Percentiles rank a stretch among this genome's conserved stretches.
These are phyloP conservation scores for Boletus pseudopeckii DNA, from an alignment of 768 basidiomycete genomes.

Conservation along the genomic window DNA sequence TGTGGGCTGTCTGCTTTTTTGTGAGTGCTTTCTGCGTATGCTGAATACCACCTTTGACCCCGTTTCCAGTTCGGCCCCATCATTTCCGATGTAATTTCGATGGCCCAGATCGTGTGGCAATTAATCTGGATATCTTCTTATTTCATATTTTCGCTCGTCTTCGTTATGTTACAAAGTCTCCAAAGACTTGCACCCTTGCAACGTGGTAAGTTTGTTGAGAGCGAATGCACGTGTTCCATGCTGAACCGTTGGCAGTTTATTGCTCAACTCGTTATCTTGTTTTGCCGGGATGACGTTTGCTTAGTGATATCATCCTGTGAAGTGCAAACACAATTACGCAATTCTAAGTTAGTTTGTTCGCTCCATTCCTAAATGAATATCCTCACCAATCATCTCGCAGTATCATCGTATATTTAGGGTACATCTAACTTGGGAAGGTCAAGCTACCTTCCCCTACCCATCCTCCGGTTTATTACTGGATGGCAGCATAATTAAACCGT, in stretches of 20 bases:
- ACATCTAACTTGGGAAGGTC: background rate
- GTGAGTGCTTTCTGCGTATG: conserved; percentile 4
- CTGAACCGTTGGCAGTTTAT: conserved; percentile 6
- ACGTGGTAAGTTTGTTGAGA: conserved; percentile 1
- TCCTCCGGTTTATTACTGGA: background rate
- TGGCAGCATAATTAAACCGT: background rate
- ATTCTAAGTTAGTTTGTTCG: background rate
- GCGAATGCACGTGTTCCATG: background rate
- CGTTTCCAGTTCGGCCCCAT: conserved; percentile 18
- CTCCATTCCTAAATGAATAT: background rate
- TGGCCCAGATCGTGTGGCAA: conserved; percentile 9
- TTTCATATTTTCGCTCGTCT: conserved; percentile 6
- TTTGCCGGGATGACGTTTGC: background rate
- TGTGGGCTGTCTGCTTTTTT: conserved; percentile 22
- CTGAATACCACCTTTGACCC: background rate
- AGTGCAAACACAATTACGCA: background rate
- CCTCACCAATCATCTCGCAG: background rate
- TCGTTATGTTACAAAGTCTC: conserved; percentile 3
- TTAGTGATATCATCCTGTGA: background rate
- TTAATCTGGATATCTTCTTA: conserved; percentile 16
- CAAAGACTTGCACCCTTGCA: conserved; percentile 1
- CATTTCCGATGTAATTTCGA: conserved; percentile 22
- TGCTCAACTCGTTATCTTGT: background rate
- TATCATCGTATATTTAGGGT: background rate
- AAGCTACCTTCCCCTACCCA: background rate